Evolutionary conservation across 176 grass and related monocot species (phyloP).

Genomic region (Bolboschoenus planiculmis): DNA sequence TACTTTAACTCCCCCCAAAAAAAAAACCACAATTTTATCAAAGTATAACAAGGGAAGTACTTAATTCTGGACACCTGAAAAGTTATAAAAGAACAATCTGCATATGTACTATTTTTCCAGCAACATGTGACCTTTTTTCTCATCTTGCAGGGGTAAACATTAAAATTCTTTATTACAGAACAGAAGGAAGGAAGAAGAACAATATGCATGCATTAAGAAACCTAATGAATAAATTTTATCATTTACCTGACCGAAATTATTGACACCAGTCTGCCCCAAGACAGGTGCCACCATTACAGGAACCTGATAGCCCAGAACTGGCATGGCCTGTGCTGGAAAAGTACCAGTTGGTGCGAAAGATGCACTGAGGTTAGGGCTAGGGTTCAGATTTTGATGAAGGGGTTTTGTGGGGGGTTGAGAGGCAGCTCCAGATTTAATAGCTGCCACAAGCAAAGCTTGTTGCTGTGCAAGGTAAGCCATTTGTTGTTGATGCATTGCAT

Average conservation of each 20-base stretch:
- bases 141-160: neutral
- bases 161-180: neutral
- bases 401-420: constrained; percentile 33
- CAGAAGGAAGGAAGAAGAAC: neutral
- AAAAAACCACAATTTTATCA: too few species aligned
- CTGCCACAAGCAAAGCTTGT: constrained; percentile 85
- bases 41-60: neutral
- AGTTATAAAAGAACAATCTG: neutral
- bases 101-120: neutral
- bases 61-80: too few species aligned
- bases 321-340: constrained; percentile 48
- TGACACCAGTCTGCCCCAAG: constrained; percentile 45
- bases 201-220: neutral
- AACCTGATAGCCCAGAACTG: constrained; percentile 59
- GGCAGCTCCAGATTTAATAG: constrained; percentile 64
- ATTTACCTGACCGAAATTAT: constrained; percentile 32
- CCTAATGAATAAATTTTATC: neutral
- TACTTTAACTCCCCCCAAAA: too few species aligned
- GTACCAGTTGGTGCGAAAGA: constrained; percentile 34
- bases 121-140: neutral
- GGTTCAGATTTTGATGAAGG: constrained; percentile 41
- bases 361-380: constrained; percentile 4
- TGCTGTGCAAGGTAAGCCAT: constrained; percentile 79
- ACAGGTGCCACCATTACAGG: constrained; percentile 31
- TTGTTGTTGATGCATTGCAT: constrained; percentile 83